These are phyloP conservation scores for Drosera spatulata DNA, from an alignment of 179 eudicot genomes.

Conservation along the genomic window DNA sequence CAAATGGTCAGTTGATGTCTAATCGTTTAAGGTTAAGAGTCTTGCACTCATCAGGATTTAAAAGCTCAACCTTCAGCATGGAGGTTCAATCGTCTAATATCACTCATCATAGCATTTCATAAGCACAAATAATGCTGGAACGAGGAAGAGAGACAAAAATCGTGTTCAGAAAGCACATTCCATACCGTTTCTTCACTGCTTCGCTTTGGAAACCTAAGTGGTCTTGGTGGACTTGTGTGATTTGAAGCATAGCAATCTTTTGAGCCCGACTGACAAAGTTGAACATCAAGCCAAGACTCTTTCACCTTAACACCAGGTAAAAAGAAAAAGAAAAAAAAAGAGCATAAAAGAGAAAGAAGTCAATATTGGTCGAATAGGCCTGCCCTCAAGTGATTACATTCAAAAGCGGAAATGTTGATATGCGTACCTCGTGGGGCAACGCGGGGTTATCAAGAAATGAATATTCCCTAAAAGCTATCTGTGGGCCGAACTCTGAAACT, in stretches of 20 bases:
- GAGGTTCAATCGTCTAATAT: too few species aligned
- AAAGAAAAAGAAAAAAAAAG: not conserved
- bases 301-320: conserved; percentile 46
- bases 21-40: too few species aligned
- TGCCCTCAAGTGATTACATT: not conserved
- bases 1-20: too few species aligned
- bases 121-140: not conserved
- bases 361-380: conserved; percentile 2
- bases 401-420: not conserved
- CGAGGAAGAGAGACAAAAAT: not conserved
- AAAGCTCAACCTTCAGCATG: too few species aligned
- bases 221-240: conserved; percentile 26
- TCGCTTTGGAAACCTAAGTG: conserved; percentile 65
- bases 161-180: not conserved
- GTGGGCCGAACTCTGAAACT: conserved; percentile 69
- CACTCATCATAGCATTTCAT: too few species aligned
- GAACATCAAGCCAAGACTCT: conserved; percentile 94
- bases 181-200: conserved; percentile 85
- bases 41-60: too few species aligned
- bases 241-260: conserved; percentile 41
- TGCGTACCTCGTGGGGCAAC: conserved; percentile 50
- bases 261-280: conserved; percentile 86
- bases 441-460: conserved; percentile 76
- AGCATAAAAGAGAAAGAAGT: not conserved
- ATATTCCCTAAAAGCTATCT: conserved; percentile 68